Evolutionary conservation across 2,329 filamentous ascomycete genomes (phyloP), one percentile per base, ranked within the genome.

Genomic region (Aaosphaeria pasadenensis): DNA sequence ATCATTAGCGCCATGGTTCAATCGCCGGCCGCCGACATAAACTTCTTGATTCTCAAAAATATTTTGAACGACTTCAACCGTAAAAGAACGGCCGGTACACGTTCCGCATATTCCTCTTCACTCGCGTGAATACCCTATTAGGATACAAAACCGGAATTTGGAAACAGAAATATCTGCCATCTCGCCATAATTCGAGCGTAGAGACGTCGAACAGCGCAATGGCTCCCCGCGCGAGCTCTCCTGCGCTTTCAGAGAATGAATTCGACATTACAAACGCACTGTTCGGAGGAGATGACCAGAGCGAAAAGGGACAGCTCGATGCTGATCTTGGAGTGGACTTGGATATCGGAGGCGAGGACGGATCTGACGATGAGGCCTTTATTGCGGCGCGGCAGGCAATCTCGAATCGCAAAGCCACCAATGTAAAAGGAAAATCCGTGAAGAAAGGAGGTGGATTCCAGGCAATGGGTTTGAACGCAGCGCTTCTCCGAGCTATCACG

Each of bases 371-470:
- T 65, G 91, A 88, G 65, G 87, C 87, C 0, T 97, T 96, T 64
- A 99, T 99, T 71, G 90, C 91, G 7, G 82, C 89, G 35, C 83
- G 88, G 60, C 91, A 96, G 68, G 87, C 89, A 4, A 89, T 90
- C 11, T 89, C 88, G 4, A 96, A 96, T 66, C 80, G 92, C 52
- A 97, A 96, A 66, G 77, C 83, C 1, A 81, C 87, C 7, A 94
- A 91, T 64, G 60, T 94, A 6, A 94, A 92, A 70, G 89, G 89
- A 17, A 88, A 88, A 54, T 87, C 86, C 3, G 88, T 89, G 31
- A 96, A 96, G 77, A 99, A 97, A 72, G 89, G 91, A 35, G 94
- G 94, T 62, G 94, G 92, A 45, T 99, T 99, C 67, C 94, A 99
- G 70, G 87, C 89, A 42, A 96, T 99, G 91, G 84, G 88, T 49